Conservation (phyloP, 148 eudicot species). For the Chenopodium formosanum region DNA sequence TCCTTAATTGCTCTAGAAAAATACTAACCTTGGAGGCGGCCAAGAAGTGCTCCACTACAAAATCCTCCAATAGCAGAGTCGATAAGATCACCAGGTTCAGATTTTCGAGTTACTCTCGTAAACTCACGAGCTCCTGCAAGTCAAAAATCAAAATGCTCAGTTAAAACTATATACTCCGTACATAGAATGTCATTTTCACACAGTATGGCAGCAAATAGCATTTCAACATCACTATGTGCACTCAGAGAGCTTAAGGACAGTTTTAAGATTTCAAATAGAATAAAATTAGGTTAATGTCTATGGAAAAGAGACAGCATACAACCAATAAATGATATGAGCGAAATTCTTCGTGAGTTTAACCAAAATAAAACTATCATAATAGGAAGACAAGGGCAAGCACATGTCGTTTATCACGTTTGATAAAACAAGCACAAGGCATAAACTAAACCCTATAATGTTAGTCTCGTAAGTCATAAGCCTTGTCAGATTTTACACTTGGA, state of each 20-base stretch:
- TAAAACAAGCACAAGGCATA: neutral
- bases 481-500: no score
- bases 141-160: conserved; percentile 6
- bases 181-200: neutral
- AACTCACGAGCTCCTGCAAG: conserved; percentile 77
- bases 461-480: neutral
- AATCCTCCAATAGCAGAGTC: conserved; percentile 78
- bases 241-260: neutral
- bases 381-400: neutral
- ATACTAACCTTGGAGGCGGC: conserved; percentile 79
- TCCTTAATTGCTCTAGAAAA: neutral
- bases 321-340: neutral
- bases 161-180: neutral
- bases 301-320: neutral
- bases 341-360: neutral
- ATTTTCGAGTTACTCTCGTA: conserved; percentile 55
- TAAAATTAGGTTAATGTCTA: neutral
- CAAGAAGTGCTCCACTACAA: conserved; percentile 84
- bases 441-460: neutral
- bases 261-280: neutral
- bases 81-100: conserved; percentile 61
- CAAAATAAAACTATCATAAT: conserved; percentile 1
- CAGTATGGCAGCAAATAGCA: conserved; percentile 3
- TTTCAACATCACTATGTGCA: neutral
- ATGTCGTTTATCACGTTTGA: neutral